phyloP scores from a whole-genome alignment of 345 rosid species.

The Corymbia maculata region DNA sequence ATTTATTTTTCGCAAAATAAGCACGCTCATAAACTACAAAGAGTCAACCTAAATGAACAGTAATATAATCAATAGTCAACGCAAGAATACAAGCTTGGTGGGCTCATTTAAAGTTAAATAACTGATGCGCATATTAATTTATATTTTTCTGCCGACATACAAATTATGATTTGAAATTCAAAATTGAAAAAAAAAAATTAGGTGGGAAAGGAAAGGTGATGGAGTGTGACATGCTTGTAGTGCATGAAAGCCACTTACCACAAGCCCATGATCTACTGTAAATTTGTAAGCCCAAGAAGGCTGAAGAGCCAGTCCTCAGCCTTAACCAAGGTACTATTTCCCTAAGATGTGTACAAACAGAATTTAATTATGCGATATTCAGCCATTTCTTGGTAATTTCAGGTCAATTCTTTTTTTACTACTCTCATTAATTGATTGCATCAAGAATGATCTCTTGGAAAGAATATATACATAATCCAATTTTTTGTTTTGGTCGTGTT shows the following conservation, averaged over 20 bases:
- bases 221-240: neutral
- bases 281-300: neutral
- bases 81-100: neutral
- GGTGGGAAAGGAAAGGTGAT: neutral
- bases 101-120: neutral
- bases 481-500: too few species aligned
- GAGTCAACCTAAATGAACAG: neutral
- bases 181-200: neutral
- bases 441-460: neutral
- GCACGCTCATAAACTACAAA: accelerated
- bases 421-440: neutral
- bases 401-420: neutral
- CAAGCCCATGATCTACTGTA: neutral
- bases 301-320: neutral
- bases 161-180: neutral
- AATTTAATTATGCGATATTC: too few species aligned
- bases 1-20: neutral
- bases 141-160: neutral
- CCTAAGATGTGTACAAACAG: too few species aligned
- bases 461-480: too few species aligned
- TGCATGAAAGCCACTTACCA: neutral
- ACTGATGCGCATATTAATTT: neutral
- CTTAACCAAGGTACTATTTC: neutral
- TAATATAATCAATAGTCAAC: neutral
- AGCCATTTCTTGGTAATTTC: neutral